Evolutionary conservation across 352 stramenopile genomes (phyloP), one percentile per base, ranked within the genome.

Genomic region (Phytophthora kernoviae): DNA sequence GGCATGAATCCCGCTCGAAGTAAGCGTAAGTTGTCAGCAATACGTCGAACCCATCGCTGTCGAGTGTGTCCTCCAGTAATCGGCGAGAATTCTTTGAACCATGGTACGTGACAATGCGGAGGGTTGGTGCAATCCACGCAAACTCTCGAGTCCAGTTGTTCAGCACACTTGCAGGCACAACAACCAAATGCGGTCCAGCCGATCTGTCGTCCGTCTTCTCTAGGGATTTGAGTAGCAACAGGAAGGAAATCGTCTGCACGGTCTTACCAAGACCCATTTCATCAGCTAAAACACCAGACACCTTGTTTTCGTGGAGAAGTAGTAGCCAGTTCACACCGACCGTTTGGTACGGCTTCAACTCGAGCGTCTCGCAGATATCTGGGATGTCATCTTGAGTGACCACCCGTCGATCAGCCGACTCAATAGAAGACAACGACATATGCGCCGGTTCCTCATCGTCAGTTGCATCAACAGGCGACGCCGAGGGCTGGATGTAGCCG

Each of bases 211-310:
- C 54, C 4, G 40, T 48, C 11, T 66, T 58, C 18, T 70, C 79
- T 5, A 88, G 36, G 1, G 73, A 64, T 22, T 89, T 73, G 0
- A 96, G 69, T 14, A 92, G 50, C 40, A 85, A 47, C 37, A 96
- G 56, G 48, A 94, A 96, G 2, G 84, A 30, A 57, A 94, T 89
- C n/a, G 84, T 90, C 55, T 96, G 87, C 2, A 94, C 85, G 2
- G 87, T 96, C 73, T 99, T 99, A 12, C 95, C 95, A 4, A 98
- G 79, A 18, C 93, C 92, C 93, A 97, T 97, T 51, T 97, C 90
- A 56, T 97, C 84, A 0, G 86, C 81, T 4, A 96, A 52, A 34
- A 96, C 85, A 8, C 84, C 80, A 5, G 83, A 93, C 20, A 94
- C 73, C 11, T 81, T 83, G 67, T 96, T 90, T 54, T 91, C 70